A percentile compares a stretch with the other conserved stretches of the same genome.
phyloP scores from a whole-genome alignment of 2,329 filamentous ascomycete genomes.

The Cladosporium halotolerans region DNA sequence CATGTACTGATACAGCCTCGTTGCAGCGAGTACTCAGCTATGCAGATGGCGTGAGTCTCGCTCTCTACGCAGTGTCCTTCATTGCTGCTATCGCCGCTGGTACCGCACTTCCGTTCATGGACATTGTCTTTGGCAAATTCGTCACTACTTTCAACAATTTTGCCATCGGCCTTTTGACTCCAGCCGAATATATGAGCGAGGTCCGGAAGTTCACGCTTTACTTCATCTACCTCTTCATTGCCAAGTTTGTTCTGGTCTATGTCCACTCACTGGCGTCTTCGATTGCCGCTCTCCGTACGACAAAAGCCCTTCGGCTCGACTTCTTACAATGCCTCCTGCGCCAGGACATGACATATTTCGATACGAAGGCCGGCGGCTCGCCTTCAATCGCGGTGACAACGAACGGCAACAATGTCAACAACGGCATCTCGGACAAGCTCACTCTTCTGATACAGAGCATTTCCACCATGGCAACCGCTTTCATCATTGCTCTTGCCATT shows the following conservation, averaged over 20 bases:
- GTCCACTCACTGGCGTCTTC: constrained; percentile 40
- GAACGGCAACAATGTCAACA: constrained; percentile 32
- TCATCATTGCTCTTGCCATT: constrained; percentile 34
- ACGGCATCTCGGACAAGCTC: constrained; percentile 38
- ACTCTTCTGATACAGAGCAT: constrained; percentile 29
- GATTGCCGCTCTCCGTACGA: constrained; percentile 47
- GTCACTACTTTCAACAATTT: constrained; percentile 28
- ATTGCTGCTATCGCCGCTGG: constrained; percentile 38
- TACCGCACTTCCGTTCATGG: constrained; percentile 44
- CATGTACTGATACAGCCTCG: not conserved
- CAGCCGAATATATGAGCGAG: not conserved
- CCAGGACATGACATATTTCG: constrained; percentile 62
- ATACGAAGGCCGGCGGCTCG: constrained; percentile 51
- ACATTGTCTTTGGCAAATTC: constrained; percentile 46
- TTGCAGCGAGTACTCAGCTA: constrained; percentile 28
- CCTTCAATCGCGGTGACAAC: constrained; percentile 58
- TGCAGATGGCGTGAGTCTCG: constrained; percentile 22
- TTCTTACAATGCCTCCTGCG: constrained; percentile 59
- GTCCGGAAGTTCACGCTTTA: constrained; percentile 48
- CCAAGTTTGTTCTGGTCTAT: constrained; percentile 58
- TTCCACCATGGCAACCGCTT: constrained; percentile 35
- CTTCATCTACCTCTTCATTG: constrained; percentile 65
- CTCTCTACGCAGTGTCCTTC: constrained; percentile 25
- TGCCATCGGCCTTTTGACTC: not conserved
- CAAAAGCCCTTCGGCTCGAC: constrained; percentile 48